phyloP scores from a whole-genome alignment of 805 yeast species.

The Cyberlindnera subsufficiens region DNA sequence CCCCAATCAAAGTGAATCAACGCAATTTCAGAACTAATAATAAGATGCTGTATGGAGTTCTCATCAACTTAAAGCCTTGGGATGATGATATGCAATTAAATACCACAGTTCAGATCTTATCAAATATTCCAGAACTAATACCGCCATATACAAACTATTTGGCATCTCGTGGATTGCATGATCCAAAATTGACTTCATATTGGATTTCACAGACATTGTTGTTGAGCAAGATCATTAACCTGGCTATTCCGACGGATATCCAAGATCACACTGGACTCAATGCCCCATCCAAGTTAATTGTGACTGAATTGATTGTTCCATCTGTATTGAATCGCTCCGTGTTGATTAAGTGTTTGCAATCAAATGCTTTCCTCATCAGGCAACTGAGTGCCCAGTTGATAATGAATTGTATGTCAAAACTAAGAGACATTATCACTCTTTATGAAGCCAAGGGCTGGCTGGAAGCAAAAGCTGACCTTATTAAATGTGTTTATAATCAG shows the following conservation, averaged over 20 bases:
- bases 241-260: slow-evolving; percentile 45
- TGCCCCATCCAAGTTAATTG: slow-evolving; percentile 30
- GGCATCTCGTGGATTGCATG: slow-evolving; percentile 63
- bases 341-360: slow-evolving; percentile 51
- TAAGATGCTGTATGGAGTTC: slow-evolving; percentile 54
- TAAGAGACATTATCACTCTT: slow-evolving; percentile 33
- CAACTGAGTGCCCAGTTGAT: slow-evolving; percentile 63
- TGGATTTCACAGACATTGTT: slow-evolving; percentile 75
- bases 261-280: slow-evolving; percentile 17
- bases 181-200: slow-evolving; percentile 73
- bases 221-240: slow-evolving; percentile 50
- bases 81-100: slow-evolving; percentile 61
- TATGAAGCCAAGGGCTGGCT: slow-evolving; percentile 38
- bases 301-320: slow-evolving; percentile 59
- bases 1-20: slow-evolving; percentile 39
- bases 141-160: slow-evolving; percentile 62
- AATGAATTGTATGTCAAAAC: slow-evolving; percentile 46
- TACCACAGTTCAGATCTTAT: slow-evolving; percentile 45
- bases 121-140: slow-evolving; percentile 59
- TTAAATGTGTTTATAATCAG: slow-evolving; percentile 25
- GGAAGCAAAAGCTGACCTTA: slow-evolving; percentile 28
- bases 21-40: slow-evolving; percentile 58
- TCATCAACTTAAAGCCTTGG: slow-evolving; percentile 75
- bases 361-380: slow-evolving; percentile 44
- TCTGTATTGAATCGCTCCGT: slow-evolving; percentile 53